Percentiles rank a stretch among this genome's conserved stretches.
Evolutionary conservation across 1,284 basidiomycete species (phyloP).

Genomic region (Trametes versicolor): DNA sequence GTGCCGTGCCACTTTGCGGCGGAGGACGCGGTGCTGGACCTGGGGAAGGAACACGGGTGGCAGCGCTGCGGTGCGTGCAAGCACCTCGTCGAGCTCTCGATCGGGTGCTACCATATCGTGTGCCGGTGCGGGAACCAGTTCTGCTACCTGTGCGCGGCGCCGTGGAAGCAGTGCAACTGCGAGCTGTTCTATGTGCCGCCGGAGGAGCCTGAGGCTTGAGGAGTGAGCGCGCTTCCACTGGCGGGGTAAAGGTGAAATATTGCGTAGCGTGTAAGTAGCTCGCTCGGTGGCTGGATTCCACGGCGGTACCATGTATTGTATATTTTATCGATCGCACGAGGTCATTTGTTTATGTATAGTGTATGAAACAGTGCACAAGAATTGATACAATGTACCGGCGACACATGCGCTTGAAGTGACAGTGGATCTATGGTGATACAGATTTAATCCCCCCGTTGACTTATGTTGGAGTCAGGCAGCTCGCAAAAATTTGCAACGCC

Average conservation of each 20-base stretch:
- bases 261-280: too few species aligned
- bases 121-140: conserved; percentile 55
- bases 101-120: conserved; percentile 56
- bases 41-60: conserved; percentile 48
- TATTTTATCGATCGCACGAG: background rate
- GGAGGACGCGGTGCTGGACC: conserved; percentile 43
- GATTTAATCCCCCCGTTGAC: too few species aligned
- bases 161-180: conserved; percentile 55
- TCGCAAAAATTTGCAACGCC: too few species aligned
- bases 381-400: too few species aligned
- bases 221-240: conserved; percentile 4
- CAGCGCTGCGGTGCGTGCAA: conserved; percentile 52
- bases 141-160: conserved; percentile 50
- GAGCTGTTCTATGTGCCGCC: conserved; percentile 41
- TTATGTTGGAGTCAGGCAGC: too few species aligned
- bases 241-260: too few species aligned
- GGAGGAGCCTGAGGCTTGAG: conserved; percentile 3
- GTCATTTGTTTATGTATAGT: too few species aligned
- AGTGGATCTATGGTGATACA: too few species aligned
- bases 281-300: background rate
- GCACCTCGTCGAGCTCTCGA: conserved; percentile 51
- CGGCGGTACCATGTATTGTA: background rate
- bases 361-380: too few species aligned
- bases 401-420: too few species aligned
- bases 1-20: conserved; percentile 31